phyloP scores from a whole-genome alignment of 1,284 basidiomycete genomes.

The Bjerkandera adusta region DNA sequence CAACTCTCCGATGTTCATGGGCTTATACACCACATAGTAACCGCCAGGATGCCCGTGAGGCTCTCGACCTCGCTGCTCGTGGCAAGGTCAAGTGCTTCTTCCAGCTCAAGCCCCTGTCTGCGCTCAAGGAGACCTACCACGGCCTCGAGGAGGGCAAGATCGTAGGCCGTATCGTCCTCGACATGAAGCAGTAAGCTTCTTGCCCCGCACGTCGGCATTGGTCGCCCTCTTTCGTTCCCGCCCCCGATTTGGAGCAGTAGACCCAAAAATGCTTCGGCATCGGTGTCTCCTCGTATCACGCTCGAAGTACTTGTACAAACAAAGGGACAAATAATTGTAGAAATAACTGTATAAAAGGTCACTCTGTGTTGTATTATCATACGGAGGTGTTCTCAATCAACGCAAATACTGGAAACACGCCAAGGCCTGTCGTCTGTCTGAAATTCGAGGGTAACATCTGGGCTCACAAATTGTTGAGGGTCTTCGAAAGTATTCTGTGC shows the following conservation, averaged over 20 bases:
- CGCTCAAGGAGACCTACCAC: conserved; percentile 61
- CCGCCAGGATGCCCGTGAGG: conserved; percentile 75
- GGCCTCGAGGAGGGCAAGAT: conserved; percentile 54
- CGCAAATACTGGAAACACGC: too few relatives aligned
- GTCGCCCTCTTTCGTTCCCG: background rate
- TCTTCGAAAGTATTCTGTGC: too few relatives aligned
- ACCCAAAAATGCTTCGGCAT: too few relatives aligned
- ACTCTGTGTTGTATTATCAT: background rate
- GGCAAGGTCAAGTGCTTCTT: conserved; percentile 72
- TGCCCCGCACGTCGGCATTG: background rate
- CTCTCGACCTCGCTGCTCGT: conserved; percentile 70
- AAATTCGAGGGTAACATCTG: too few relatives aligned
- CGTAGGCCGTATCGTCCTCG: conserved; percentile 63
- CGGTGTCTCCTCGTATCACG: too few relatives aligned
- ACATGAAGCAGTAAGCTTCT: conserved; percentile 34
- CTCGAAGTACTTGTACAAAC: too few relatives aligned
- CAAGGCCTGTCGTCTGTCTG: too few relatives aligned
- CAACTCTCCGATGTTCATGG: background rate
- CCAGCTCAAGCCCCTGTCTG: conserved; percentile 44
- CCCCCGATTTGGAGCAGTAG: background rate
- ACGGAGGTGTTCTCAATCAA: too few relatives aligned
- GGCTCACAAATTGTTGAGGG: too few relatives aligned
- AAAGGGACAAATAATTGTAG: too few relatives aligned
- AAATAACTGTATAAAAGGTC: background rate
- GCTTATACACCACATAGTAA: conserved; percentile 32